Conservation (phyloP, 352 stramenopile genomes). For the Pythium utonaiense region DNA sequence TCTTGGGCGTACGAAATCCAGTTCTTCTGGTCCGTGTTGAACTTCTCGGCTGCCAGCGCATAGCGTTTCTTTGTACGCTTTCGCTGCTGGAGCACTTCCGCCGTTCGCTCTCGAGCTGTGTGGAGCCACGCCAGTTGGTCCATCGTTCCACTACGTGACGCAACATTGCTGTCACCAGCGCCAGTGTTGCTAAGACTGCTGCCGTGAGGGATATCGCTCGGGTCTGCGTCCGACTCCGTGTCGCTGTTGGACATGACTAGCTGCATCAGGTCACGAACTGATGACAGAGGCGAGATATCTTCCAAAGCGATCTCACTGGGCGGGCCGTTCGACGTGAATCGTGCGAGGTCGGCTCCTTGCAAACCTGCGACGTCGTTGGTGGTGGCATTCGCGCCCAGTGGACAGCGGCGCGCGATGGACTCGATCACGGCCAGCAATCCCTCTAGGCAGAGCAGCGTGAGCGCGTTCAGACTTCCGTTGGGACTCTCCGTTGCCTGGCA, state of each 20-base stretch:
- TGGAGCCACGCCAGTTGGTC: conserved; percentile 79
- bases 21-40: conserved; percentile 93
- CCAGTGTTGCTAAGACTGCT: not conserved
- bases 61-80: conserved; percentile 92
- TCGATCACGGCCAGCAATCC: conserved; percentile 94
- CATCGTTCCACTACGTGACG: conserved; percentile 10
- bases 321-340: conserved; percentile 41
- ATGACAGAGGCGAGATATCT: conserved; percentile 83
- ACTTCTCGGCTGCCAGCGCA: conserved; percentile 87
- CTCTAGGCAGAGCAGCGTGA: conserved; percentile 73
- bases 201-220: conserved; percentile 33
- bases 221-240: conserved; percentile 68
- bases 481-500: conserved; percentile 68
- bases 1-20: conserved; percentile 90
- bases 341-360: conserved; percentile 63
- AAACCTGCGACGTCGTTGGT: conserved; percentile 26
- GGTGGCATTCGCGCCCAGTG: conserved; percentile 33
- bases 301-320: conserved; percentile 58
- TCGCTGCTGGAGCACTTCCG: conserved; percentile 87
- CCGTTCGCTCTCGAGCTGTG: conserved; percentile 79
- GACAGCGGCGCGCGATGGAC: conserved; percentile 87
- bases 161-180: not conserved
- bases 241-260: conserved; percentile 78
- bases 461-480: conserved; percentile 58
- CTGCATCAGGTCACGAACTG: conserved; percentile 80